These are phyloP conservation scores for Aspergillus eucalypticola DNA, from an alignment of 2,329 filamentous ascomycete genomes.

Conservation along the genomic window DNA sequence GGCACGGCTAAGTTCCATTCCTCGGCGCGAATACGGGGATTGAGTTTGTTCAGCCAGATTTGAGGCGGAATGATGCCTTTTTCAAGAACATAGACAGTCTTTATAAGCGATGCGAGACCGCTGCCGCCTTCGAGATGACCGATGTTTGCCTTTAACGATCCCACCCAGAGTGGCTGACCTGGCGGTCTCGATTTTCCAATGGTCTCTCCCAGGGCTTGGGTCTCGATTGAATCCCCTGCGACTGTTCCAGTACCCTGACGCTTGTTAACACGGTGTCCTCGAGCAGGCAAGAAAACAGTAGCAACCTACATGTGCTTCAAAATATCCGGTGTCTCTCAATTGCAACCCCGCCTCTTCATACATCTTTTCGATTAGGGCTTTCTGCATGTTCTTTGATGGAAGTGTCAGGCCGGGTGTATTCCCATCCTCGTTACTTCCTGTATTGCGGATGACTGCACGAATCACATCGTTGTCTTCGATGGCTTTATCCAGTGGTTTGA, in stretches of 20 bases:
- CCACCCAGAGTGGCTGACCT: slow-evolving; percentile 16
- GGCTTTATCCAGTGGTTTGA: slow-evolving; percentile 8
- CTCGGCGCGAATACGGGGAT: slow-evolving; percentile 12
- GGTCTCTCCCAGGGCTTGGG: slow-evolving; percentile 6
- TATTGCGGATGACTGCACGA: slow-evolving; percentile 12
- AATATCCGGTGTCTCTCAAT: slow-evolving; percentile 10
- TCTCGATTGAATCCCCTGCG: slow-evolving; percentile 21
- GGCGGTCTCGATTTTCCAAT: neutral
- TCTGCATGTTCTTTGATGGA: slow-evolving; percentile 5
- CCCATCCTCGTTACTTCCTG: slow-evolving; percentile 20
- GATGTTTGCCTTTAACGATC: slow-evolving; percentile 18
- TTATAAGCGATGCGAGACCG: slow-evolving; percentile 26
- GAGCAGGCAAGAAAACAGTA: neutral
- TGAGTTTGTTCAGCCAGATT: slow-evolving; percentile 12
- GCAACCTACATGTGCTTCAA: slow-evolving; percentile 21
- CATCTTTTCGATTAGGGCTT: slow-evolving; percentile 10
- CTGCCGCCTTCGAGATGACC: slow-evolving; percentile 19
- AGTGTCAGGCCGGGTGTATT: slow-evolving; percentile 12
- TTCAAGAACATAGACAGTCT: slow-evolving; percentile 14
- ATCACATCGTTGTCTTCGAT: slow-evolving; percentile 9
- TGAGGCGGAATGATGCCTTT: slow-evolving; percentile 12
- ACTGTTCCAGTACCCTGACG: slow-evolving; percentile 16
- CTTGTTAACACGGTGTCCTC: neutral
- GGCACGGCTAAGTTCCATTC: slow-evolving; percentile 1
- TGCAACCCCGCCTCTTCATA: slow-evolving; percentile 4